Evolutionary conservation across 169 alveolate species (phyloP).

Genomic region (Plasmodium blacklocki): DNA sequence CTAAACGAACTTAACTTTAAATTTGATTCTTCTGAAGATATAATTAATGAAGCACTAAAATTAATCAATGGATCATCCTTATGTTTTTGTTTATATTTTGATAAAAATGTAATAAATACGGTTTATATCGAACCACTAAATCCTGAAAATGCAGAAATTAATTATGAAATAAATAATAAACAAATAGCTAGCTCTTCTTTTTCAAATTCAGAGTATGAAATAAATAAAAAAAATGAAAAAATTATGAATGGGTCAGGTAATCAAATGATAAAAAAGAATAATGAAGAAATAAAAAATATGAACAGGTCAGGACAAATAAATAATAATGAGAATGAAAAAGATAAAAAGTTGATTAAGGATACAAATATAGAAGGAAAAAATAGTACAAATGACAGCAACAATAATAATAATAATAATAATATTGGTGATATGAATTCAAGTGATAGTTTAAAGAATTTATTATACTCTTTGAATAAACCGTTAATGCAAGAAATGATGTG

Average conservation of each 20-base stretch:
- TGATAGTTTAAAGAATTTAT: neutral
- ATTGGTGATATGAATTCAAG: neutral
- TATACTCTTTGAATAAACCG: slow-evolving; percentile 18
- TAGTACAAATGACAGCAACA: no score
- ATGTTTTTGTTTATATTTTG: slow-evolving; percentile 45
- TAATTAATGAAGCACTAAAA: slow-evolving; percentile 27
- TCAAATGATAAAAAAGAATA: no score
- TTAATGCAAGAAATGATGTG: slow-evolving; percentile 36
- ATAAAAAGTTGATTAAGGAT: neutral
- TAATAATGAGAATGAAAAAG: no score
- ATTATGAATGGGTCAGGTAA: neutral
- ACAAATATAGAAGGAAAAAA: neutral
- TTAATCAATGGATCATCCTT: slow-evolving; percentile 28
- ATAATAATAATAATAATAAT: neutral
- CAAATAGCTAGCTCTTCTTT: neutral
- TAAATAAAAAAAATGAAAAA: neutral
- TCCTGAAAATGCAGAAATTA: slow-evolving; percentile 44
- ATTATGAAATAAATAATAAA: slow-evolving; percentile 16
- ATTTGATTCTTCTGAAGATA: slow-evolving; percentile 57
- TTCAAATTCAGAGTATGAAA: neutral
- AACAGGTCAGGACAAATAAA: no score
- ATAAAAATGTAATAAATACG: slow-evolving; percentile 36
- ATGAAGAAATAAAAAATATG: no score
- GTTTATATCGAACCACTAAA: slow-evolving; percentile 48
- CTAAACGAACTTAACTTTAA: slow-evolving; percentile 27